Evolutionary conservation across 352 stramenopile genomes (phyloP), one percentile per base, ranked within the genome.

Genomic region (Globisporangium radiosum): DNA sequence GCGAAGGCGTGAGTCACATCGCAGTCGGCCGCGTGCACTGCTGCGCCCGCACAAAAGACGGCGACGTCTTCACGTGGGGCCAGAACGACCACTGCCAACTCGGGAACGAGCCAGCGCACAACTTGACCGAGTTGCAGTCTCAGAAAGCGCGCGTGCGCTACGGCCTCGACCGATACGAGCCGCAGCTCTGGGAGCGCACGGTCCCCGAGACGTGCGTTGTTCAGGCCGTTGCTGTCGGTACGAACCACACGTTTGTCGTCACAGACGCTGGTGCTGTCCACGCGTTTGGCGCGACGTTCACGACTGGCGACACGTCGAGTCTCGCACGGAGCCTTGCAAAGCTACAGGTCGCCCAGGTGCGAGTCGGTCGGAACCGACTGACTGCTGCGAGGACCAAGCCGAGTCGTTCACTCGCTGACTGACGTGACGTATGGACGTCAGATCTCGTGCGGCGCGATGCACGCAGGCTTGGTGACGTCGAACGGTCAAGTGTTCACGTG

Each of bases 51-150:
- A 91, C 85, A 1, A 92, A 88, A 60, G 81, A 90, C 14, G 82
- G 85, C 42, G 85, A 92, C 54, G 78, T 92, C 3, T 94, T 87
- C 56, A 89, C 85, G 17, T 94, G 85, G 85, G 85, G 85, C 7
- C 81, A 91, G 17, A 94, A 92, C 51, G 79, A 91, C 54, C 85
- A 92, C 60, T 90, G 79, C 38, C 85, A 94, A 49, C 60, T 92
- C 3, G 84, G 84, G 6, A 69, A 80, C 13, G 84, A 93, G 51
- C 73, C 78, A 10, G 53, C 72, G 0, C 82, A 94, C 53, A 80
- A 78, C 56, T 44, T 92, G 4, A 72, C 73, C 1, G 75, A 82
- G 13, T 66, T 73, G 0, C 63, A 78, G 44, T 70, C 70, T 13
- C 88, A 73, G 56, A 89, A 89, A 58, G 69, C 81, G 1, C 70